Base-by-base conservation (phyloP, 305 asterid genomes). In the Ruellia speciosa region DNA sequence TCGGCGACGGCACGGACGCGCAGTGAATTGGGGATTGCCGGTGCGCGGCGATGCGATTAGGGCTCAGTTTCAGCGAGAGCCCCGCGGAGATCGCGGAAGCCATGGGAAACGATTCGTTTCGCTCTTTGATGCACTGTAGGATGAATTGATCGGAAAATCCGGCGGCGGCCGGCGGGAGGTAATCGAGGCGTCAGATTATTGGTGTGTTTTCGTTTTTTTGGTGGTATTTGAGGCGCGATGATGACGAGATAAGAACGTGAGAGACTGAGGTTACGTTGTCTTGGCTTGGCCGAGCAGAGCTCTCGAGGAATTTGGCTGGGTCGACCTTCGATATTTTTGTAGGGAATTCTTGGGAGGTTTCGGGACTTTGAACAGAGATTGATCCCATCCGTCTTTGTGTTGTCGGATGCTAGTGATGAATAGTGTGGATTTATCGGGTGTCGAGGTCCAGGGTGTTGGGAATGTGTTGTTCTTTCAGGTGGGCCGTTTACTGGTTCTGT, bases 11-110 rank as follows among this genome's bases (percentile, higher is more conserved):
- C 6, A 13, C 56, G 33, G 54, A 24, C 35, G 59, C 65, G 55
- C 14, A 46, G 19, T 6, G 74, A 56, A 56, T 33, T 49, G 66
- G 17, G 53, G 59, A 63, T 14, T 40, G 49, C 49, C 18, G 12
- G 2, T 57, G 66, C 18, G 31, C 62, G 54, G 66, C 18, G 49
- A 63, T 72, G 6, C 61, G 63, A 24, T 70, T 70, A 5, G 66
- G 60, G 58, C 53, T 69, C 52, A 54, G 72, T 64, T 72, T 74
- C 68, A 71, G 62, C 5, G 78, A 71, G 54, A 79, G 75, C 15
- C 76, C 74, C 18, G 75, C 72, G 16, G 82, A 71, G 35, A 74
- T 65, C 48, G 85, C 74, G 47, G 85, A 79, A 49, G 82, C 80
- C 85, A 79, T 79, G 20, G 35, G 20, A 34, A 28, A 34, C 16